Base-by-base conservation (phyloP, 768 basidiomycete species). In the Serendipita sp. region DNA sequence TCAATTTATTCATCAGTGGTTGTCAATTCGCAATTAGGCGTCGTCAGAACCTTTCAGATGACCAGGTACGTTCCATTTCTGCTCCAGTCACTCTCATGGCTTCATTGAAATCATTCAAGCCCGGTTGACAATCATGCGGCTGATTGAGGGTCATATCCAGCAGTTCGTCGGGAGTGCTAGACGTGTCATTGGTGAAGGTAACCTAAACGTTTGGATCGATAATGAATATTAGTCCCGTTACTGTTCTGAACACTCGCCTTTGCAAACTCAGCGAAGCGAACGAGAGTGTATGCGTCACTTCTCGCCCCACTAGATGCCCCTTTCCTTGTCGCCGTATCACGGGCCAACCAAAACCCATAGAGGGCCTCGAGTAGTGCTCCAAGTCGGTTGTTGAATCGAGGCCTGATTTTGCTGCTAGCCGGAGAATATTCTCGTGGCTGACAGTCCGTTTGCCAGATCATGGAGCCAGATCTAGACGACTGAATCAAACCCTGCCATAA, bases 341-440 rank as follows among this genome's bases (percentile, higher is more conserved):
- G 76, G 0, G 83, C 76, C 13, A 70, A 63, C 82, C 83, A 85
- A 68, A 84, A 84, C 13, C 73, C 72, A 61, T 81, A 69, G 5
- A 84, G 65, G 0, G 82, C 77, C 0, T 81, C 79, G 42, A 78
- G 79, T 0, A 83, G 82, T 0, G 83, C 81, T 0, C 82, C 82
- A n/a, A 83, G 74, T 31, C 82, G 71, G 65, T 84, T 79, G 63
- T 81, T 69, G 45, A 72, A 70, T 0, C 61, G 65, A 9, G 67
- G 68, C 3, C 66, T 62, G 44, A 82, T 81, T 41, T 66, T 67
- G n/a, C 68, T 64, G 3, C 75, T 73, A 3, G 63, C 72, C 0
- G 81, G 79, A 1, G 78, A 77, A 45, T 75, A 72, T 0, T 68
- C 66, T 3, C 82, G 73, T 0, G 83, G 83, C 1, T 51, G 69